Evolutionary conservation across 164 flowering plant species (phyloP).

Genomic region (Stephania japonica): DNA sequence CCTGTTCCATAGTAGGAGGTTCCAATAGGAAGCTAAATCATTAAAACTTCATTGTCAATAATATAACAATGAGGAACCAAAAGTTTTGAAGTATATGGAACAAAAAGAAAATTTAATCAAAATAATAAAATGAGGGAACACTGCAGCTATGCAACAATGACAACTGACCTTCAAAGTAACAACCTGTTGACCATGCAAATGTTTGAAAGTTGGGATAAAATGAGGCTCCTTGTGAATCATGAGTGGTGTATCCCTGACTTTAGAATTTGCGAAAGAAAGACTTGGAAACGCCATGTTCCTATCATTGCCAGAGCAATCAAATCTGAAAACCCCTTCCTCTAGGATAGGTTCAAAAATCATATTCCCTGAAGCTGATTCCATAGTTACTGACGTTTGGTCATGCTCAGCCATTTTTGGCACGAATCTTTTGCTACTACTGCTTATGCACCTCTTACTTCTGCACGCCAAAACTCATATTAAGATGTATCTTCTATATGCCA

Average conservation of each 20-base stretch:
- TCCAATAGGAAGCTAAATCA: constrained; percentile 66
- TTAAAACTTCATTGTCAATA: not conserved
- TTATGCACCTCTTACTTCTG: constrained; percentile 30
- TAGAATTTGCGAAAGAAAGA: constrained; percentile 54
- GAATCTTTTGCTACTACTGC: constrained; percentile 18
- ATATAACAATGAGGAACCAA: constrained; percentile 3
- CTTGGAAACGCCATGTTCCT: constrained; percentile 70
- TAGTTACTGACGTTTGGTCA: constrained; percentile 20
- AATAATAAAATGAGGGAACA: not conserved
- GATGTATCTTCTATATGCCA: constrained; percentile 17
- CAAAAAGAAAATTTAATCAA: not conserved
- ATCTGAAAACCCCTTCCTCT: constrained; percentile 86
- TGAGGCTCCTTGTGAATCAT: constrained; percentile 36
- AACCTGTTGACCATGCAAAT: constrained; percentile 51
- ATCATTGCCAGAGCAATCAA: constrained; percentile 72
- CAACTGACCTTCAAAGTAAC: constrained; percentile 60
- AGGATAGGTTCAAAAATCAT: constrained; percentile 77
- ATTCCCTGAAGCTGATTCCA: constrained; percentile 35
- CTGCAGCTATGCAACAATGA: not conserved
- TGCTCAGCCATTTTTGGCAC: constrained; percentile 41
- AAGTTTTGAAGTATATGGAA: not conserved
- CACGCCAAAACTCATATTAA: constrained; percentile 30
- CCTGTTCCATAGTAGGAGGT: constrained; percentile 90
- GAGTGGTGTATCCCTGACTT: constrained; percentile 58
- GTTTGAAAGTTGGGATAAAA: constrained; percentile 58